A percentile compares a stretch with the other conserved stretches of the same genome.
These are phyloP conservation scores for Periconia sp. DNA, from an alignment of 2,329 filamentous ascomycete species.

Conservation along the genomic window DNA sequence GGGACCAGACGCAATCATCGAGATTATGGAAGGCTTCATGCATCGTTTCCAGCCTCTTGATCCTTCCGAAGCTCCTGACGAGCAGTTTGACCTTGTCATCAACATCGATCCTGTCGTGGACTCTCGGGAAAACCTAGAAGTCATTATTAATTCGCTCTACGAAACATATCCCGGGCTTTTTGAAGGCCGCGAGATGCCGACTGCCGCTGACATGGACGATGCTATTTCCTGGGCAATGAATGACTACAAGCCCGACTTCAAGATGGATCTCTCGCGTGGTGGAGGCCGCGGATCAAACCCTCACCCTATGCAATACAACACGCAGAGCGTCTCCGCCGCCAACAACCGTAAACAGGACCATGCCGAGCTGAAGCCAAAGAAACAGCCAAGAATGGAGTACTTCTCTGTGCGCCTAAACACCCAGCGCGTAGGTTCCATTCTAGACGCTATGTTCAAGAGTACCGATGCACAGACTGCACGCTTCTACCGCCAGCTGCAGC, in stretches of 20 bases:
- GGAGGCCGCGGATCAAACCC: constrained; percentile 23
- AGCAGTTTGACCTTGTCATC: constrained; percentile 82
- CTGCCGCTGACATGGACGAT: constrained; percentile 74
- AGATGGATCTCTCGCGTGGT: constrained; percentile 72
- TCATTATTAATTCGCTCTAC: constrained; percentile 73
- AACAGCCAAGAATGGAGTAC: constrained; percentile 64
- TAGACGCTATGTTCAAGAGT: constrained; percentile 73
- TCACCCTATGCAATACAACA: constrained; percentile 47
- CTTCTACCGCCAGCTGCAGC: constrained; percentile 78
- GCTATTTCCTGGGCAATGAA: constrained; percentile 78
- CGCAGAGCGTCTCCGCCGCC: constrained; percentile 26
- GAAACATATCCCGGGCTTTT: constrained; percentile 80
- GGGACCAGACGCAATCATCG: constrained; percentile 73
- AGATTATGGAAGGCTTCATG: constrained; percentile 96
- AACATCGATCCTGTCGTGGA: constrained; percentile 77
- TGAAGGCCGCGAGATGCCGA: constrained; percentile 66
- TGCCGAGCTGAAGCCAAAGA: constrained; percentile 54
- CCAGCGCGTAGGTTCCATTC: constrained; percentile 59
- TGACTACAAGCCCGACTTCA: constrained; percentile 77
- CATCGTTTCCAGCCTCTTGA: constrained; percentile 81
- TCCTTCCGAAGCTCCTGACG: constrained; percentile 71
- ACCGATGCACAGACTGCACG: constrained; percentile 60
- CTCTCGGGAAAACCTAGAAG: constrained; percentile 88
- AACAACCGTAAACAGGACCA: constrained; percentile 21
- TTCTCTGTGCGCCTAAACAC: constrained; percentile 65